Base-by-base conservation (phyloP, 768 basidiomycete genomes). In the Kockovaella imperatae region DNA sequence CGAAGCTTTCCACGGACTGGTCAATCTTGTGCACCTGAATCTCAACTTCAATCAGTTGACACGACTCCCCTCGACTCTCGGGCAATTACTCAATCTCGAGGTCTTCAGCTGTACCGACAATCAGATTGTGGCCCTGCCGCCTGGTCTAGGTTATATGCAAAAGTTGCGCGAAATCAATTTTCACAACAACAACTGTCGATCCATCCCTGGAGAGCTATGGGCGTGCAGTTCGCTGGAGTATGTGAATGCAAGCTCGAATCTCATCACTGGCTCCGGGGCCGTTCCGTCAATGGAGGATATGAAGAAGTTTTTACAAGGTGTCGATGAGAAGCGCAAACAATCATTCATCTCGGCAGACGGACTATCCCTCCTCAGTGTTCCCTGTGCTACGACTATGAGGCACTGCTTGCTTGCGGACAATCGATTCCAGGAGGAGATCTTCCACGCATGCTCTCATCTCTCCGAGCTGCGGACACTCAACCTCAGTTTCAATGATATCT, bases 401-500 rank as follows among this genome's bases (percentile, higher is more conserved):
- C 75, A 78, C 53, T 78, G 97, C 3, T 90, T 84, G 63, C 77
- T 97, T 1, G 88, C 86, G 49, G 90, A 99, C 75, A 99, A 97
- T 70, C 77, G 76, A 25, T 75, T 96, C 17, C 80, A 80, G 8
- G 86, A 91, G 60, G 86, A 91, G 35, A 77, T 79, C 8, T 77
- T 95, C 24, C 80, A 80, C 17, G 79, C 82, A 0, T 72, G 96
- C 24, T 83, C 82, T 60, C 75, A 86, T 32, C 76, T 96, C 59
- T 79, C 80, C 50, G 81, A 85, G 56, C 78, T 99, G 10, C 77
- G 75, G 1, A 81, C 87, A 1, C 78, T 99, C 49, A 97, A 97
- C 59, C 75, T 97, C 17, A 87, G 86, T 23, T 97, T 95, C 75
- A 99, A 99, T 70, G 82, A 88, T 46, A 84, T 99, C 35, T 83